Evolutionary conservation across 306 rosid species (phyloP), one percentile per base, ranked within the genome.

Genomic region (Luffa aegyptiaca): DNA sequence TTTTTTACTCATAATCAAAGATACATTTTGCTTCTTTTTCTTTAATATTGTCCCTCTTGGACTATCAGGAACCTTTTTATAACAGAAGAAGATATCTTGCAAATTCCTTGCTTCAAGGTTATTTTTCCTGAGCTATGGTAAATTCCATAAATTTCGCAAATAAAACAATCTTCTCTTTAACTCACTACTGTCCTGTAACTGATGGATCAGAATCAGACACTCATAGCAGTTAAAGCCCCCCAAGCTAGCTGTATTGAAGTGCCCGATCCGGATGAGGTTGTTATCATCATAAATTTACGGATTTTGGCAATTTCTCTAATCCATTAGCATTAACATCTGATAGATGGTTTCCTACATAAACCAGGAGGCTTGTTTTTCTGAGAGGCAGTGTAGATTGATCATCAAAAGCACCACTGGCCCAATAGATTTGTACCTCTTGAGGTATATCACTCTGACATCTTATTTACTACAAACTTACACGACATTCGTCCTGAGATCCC

Each of bases 261-360:
- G 81, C 87, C 88, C 52, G 96, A 92, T 90, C 98, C 97, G n/a
- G 92, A 90, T 53, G 92, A 88, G 97, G 97, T 92, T 81, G 83
- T 84, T 80, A 78, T 65, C 55, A 78, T 57, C 64, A 31, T 61
- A 37, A 78, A 84, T 80, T 80, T 65, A 78, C 80, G 80, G 78
- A 79, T 77, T 82, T 81, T 82, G 68, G 56, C 81, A 81, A 45
- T 69, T 78, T 56, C 79, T 48, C 53, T 37, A 49, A 45, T 18
- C 46, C 77, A 73, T 49, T 3, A 73, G 77, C 20, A 66, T 56
- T 63, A 48, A 74, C 68, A 74, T 78, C 76, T 87, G 17, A 85
- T 69, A 85, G 73, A 41, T 79, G 80, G 70, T 69, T 81, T 82
- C 48, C 66, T 85, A n/a, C 42, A 59, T 82, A 52, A 81, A 49